Conservation (phyloP, 2,329 filamentous ascomycete genomes). For the Alternaria novae-zelandiae region DNA sequence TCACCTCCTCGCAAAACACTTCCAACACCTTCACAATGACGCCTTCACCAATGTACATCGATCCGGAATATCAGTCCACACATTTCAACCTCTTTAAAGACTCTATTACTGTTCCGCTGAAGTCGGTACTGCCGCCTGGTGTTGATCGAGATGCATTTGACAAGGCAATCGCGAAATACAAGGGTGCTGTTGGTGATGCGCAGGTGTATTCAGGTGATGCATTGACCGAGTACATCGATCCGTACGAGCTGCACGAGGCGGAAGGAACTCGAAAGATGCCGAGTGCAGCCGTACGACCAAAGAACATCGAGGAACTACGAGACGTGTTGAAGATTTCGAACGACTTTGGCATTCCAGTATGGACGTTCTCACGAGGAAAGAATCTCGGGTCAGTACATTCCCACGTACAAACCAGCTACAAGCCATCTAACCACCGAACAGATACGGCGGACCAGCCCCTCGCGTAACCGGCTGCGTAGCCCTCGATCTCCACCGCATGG, state of each 20-base stretch:
- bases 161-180: slow-evolving; percentile 46
- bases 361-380: slow-evolving; percentile 43
- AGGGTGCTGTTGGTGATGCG: slow-evolving; percentile 46
- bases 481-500: slow-evolving; percentile 50
- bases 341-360: slow-evolving; percentile 38
- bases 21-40: slow-evolving; percentile 25
- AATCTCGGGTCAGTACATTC: slow-evolving; percentile 42
- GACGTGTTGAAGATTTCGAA: slow-evolving; percentile 30
- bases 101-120: slow-evolving; percentile 47
- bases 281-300: slow-evolving; percentile 52
- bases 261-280: slow-evolving; percentile 51
- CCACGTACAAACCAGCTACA: background rate
- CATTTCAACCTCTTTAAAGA: slow-evolving; percentile 53
- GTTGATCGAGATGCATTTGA: slow-evolving; percentile 49
- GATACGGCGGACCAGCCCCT: slow-evolving; percentile 41
- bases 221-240: slow-evolving; percentile 55
- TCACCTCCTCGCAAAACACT: too few species aligned
- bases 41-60: slow-evolving; percentile 38
- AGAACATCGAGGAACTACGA: slow-evolving; percentile 29
- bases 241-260: slow-evolving; percentile 54
- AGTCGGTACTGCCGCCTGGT: slow-evolving; percentile 51
- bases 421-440: background rate
- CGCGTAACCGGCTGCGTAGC: slow-evolving; percentile 46
- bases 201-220: slow-evolving; percentile 50
- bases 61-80: slow-evolving; percentile 52